Percentiles rank a stretch among this genome's conserved stretches.
These are phyloP conservation scores for Parafenestella ontariensis DNA, from an alignment of 2,329 filamentous ascomycete genomes.

Conservation along the genomic window DNA sequence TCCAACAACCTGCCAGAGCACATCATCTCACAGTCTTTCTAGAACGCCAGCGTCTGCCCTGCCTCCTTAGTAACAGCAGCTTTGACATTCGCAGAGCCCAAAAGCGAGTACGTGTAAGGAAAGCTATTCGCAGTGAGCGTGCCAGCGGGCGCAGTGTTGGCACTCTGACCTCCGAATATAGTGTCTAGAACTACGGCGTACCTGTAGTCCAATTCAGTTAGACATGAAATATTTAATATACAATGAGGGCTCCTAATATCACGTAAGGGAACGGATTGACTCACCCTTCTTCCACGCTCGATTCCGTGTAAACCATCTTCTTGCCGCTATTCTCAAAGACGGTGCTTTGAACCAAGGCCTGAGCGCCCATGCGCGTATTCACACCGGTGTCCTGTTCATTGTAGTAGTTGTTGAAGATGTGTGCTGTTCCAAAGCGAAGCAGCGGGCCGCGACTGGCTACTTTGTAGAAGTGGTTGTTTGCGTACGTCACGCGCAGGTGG, in stretches of 20 bases:
- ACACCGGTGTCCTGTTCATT: constrained; percentile 43
- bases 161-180: constrained; percentile 47
- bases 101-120: constrained; percentile 60
- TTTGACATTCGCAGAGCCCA: constrained; percentile 59
- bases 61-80: constrained; percentile 48
- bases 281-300: constrained; percentile 50
- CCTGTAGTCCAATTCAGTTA: constrained; percentile 18
- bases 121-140: constrained; percentile 55
- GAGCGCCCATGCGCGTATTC: constrained; percentile 51
- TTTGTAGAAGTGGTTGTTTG: constrained; percentile 70
- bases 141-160: constrained; percentile 58
- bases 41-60: constrained; percentile 25
- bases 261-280: neutral
- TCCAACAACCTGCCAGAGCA: neutral
- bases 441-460: constrained; percentile 68
- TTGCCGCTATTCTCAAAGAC: constrained; percentile 66
- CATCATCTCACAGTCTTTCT: neutral
- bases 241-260: neutral
- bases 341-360: constrained; percentile 51
- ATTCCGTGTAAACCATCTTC: constrained; percentile 64
- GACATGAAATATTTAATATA: constrained; percentile 19
- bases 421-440: constrained; percentile 69
- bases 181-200: constrained; percentile 55
- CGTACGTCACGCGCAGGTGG: constrained; percentile 68
- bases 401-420: constrained; percentile 63